Evolutionary conservation across 2,329 filamentous ascomycete genomes (phyloP).

Genomic region (Colletotrichum sp.): DNA sequence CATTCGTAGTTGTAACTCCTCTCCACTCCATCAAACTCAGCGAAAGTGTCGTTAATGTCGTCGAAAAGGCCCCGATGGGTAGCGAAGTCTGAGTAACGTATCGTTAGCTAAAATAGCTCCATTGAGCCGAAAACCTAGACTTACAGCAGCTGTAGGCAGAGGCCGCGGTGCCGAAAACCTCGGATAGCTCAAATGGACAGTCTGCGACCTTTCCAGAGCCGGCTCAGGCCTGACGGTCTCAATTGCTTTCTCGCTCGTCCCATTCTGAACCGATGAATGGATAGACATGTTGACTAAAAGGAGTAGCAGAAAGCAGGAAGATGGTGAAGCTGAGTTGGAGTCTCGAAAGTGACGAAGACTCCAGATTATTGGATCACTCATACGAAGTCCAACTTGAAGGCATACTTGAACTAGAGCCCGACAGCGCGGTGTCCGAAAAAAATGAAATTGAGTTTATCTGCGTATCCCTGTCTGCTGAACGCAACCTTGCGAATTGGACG

Average conservation of each 20-base stretch:
- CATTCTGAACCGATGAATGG: background rate
- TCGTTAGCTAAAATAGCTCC: background rate
- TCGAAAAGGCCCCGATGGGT: conserved; percentile 58
- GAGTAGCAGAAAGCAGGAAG: background rate
- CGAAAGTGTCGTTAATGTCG: conserved; percentile 58
- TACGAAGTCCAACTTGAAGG: background rate
- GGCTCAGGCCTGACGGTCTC: background rate
- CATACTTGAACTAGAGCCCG: background rate
- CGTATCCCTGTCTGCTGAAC: no score
- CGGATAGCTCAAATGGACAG: background rate
- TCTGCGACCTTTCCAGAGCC: background rate
- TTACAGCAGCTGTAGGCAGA: conserved; percentile 9
- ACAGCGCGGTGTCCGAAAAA: background rate
- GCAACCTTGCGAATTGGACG: no score
- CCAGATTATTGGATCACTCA: background rate
- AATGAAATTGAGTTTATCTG: background rate
- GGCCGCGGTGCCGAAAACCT: background rate
- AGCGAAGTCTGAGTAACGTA: conserved; percentile 43
- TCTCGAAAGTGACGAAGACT: background rate
- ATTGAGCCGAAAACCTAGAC: background rate
- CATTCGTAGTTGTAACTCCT: conserved; percentile 53
- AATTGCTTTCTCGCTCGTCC: background rate
- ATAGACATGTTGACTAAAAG: background rate
- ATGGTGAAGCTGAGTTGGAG: background rate
- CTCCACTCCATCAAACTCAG: conserved; percentile 61